A percentile compares a stretch with the other conserved stretches of the same genome.
These are phyloP conservation scores for Zymoseptoria ardabiliae DNA, from an alignment of 2,329 filamentous ascomycete genomes.

Conservation along the genomic window DNA sequence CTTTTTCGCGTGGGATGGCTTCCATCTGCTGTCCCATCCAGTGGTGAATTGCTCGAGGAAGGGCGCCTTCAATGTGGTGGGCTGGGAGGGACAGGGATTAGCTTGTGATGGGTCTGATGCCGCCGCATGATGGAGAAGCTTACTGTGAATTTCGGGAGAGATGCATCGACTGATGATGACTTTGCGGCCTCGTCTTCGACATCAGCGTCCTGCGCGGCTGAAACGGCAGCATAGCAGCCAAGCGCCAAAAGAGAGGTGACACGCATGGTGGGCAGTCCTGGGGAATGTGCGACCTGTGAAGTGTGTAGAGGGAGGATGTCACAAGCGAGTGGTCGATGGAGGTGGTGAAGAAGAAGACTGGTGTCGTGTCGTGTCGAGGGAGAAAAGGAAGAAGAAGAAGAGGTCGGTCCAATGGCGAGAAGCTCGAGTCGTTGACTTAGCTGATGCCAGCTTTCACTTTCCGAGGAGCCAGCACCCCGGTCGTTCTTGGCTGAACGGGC, in stretches of 20 bases:
- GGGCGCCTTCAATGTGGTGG: conserved; percentile 77
- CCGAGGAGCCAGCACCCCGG: background rate
- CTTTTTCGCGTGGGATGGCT: conserved; percentile 95
- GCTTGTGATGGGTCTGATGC: background rate
- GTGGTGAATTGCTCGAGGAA: conserved; percentile 99
- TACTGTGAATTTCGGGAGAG: conserved; percentile 19
- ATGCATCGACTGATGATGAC: conserved; percentile 11
- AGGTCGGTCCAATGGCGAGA: background rate
- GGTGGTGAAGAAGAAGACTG: background rate
- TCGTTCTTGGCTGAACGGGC: background rate
- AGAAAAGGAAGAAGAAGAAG: background rate
- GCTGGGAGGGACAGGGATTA: conserved; percentile 47
- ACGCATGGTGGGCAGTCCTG: conserved; percentile 57
- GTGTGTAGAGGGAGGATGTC: background rate
- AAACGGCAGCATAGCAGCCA: conserved; percentile 61
- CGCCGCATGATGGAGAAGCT: background rate
- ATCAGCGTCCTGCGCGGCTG: conserved; percentile 49
- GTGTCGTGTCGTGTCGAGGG: background rate
- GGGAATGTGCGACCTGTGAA: background rate
- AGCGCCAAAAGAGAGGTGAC: conserved; percentile 71
- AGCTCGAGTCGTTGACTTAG: background rate
- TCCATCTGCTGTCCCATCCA: conserved; percentile 91
- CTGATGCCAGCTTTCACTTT: background rate
- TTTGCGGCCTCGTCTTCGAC: conserved; percentile 14
- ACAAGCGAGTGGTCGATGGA: background rate